A percentile compares a stretch with the other conserved stretches of the same genome.
Evolutionary conservation across 257 asterid genomes (phyloP).

Genomic region (Capsicum rhomboideum): DNA sequence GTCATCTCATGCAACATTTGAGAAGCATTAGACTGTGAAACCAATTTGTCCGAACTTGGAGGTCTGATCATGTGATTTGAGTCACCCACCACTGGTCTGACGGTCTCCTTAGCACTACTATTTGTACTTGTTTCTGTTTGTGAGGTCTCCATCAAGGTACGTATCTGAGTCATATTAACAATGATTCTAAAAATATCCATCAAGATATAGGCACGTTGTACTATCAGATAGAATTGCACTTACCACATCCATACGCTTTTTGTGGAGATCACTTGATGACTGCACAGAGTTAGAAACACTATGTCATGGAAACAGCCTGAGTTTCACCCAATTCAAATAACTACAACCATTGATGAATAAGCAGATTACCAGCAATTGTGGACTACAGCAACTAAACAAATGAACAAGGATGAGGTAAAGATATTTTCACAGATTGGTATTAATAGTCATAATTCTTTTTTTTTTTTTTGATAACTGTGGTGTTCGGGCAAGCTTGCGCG

Average conservation of each 20-base stretch:
- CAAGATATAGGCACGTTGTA: background rate
- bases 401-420: background rate
- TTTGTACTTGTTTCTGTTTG: constrained; percentile 38
- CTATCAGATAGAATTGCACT: constrained; percentile 13
- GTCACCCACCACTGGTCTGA: constrained; percentile 41
- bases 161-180: constrained; percentile 37
- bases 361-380: background rate
- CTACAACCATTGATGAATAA: background rate
- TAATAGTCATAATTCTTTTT: background rate
- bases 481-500: background rate
- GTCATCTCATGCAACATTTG: constrained; percentile 63
- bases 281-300: constrained; percentile 38
- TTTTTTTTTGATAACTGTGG: background rate
- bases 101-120: constrained; percentile 38
- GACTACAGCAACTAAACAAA: background rate
- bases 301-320: background rate
- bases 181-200: background rate
- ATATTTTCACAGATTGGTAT: background rate
- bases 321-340: background rate
- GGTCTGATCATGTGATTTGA: constrained; percentile 48
- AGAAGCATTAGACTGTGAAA: constrained; percentile 50
- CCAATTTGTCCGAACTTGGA: constrained; percentile 77
- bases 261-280: constrained; percentile 63
- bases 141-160: constrained; percentile 46
- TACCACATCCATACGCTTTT: constrained; percentile 81